Conservation (phyloP, 805 yeast genomes). For the Kregervanrija delftensis region DNA sequence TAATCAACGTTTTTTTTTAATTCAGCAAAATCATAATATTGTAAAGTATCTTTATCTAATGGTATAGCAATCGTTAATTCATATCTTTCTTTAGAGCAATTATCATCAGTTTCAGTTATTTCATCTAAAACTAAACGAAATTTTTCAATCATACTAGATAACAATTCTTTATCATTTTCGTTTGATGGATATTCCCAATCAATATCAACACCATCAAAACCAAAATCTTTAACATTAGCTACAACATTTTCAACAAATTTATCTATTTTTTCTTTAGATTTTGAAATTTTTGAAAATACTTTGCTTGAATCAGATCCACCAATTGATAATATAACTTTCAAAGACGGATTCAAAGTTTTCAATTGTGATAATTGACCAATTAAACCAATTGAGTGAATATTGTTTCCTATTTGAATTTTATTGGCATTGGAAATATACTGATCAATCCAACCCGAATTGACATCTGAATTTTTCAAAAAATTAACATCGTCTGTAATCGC, state of each 20-base stretch:
- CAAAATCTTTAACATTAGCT: constrained; percentile 40
- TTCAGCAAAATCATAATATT: constrained; percentile 36
- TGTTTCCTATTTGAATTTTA: neutral
- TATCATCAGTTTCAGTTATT: constrained; percentile 24
- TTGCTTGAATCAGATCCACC: constrained; percentile 69
- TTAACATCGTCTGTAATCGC: too few relatives aligned
- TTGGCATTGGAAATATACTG: neutral
- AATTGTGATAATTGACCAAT: constrained; percentile 26
- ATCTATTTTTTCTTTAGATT: constrained; percentile 22
- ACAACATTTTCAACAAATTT: constrained; percentile 46
- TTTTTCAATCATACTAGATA: constrained; percentile 35
- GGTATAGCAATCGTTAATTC: constrained; percentile 74
- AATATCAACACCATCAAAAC: constrained; percentile 85
- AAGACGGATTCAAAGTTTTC: constrained; percentile 21
- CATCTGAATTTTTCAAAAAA: too few relatives aligned
- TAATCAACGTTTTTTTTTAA: constrained; percentile 54
- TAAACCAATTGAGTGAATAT: constrained; percentile 14
- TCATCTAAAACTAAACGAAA: constrained; percentile 3
- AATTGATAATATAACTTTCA: constrained; percentile 63
- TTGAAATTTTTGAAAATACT: constrained; percentile 29
- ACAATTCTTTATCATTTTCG: constrained; percentile 36
- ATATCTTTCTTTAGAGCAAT: constrained; percentile 26
- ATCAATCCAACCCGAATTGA: too few relatives aligned
- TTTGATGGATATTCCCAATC: constrained; percentile 86
- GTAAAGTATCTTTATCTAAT: constrained; percentile 43